These are phyloP conservation scores for Penicillium sp. DNA, from an alignment of 2,329 filamentous ascomycete genomes.

Conservation along the genomic window DNA sequence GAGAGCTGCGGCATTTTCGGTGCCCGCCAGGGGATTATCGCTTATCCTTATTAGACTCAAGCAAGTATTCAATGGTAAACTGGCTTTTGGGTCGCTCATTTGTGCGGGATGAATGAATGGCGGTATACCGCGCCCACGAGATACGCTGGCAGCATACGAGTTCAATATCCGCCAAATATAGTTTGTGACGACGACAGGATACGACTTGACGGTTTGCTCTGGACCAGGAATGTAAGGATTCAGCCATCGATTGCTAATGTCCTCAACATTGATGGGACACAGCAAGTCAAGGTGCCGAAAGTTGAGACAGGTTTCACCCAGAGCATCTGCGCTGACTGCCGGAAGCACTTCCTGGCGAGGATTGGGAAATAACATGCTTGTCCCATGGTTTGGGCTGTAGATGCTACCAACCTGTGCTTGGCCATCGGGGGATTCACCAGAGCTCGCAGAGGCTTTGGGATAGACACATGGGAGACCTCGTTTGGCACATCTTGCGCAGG, in stretches of 20 bases:
- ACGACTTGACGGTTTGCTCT: slow-evolving; percentile 52
- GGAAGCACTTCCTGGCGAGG: neutral
- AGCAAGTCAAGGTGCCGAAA: slow-evolving; percentile 47
- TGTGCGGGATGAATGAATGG: slow-evolving; percentile 56
- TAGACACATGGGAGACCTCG: slow-evolving; percentile 21
- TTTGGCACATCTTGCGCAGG: slow-evolving; percentile 21
- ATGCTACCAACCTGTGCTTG: neutral
- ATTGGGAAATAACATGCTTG: neutral
- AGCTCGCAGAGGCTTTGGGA: neutral
- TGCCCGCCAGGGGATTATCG: slow-evolving; percentile 44
- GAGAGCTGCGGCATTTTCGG: slow-evolving; percentile 38
- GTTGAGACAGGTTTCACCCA: slow-evolving; percentile 29
- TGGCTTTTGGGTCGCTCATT: slow-evolving; percentile 21
- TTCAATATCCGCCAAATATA: slow-evolving; percentile 54
- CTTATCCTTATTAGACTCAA: slow-evolving; percentile 52
- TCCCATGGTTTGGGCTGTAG: neutral
- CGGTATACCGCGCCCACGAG: slow-evolving; percentile 47
- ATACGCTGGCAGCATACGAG: slow-evolving; percentile 50
- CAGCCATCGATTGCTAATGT: slow-evolving; percentile 58
- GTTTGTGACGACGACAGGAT: slow-evolving; percentile 44
- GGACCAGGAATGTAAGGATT: slow-evolving; percentile 55
- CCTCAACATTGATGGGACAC: slow-evolving; percentile 56
- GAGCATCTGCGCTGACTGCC: neutral
- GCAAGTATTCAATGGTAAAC: slow-evolving; percentile 49
- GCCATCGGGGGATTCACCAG: neutral